These are phyloP conservation scores for Arabis alpina DNA, from an alignment of 345 rosid genomes.

Conservation along the genomic window DNA sequence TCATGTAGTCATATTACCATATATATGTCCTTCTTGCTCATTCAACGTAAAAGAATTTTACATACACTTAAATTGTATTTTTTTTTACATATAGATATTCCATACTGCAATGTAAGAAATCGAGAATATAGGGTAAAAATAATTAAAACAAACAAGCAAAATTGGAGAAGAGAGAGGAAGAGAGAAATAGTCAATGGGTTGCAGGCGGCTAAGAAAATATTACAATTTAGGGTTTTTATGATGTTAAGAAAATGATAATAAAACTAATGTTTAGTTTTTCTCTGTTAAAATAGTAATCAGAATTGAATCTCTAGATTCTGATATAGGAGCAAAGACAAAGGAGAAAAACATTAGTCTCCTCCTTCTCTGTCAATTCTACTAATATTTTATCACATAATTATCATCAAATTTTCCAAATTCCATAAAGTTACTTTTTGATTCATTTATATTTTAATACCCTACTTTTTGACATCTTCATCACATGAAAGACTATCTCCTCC, in stretches of 20 bases:
- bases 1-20: slow-evolving; percentile 10
- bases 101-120: neutral
- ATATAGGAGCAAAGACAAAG: slow-evolving; percentile 39
- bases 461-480: slow-evolving; percentile 55
- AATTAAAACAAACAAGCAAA: neutral
- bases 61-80: neutral
- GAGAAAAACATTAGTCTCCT: slow-evolving; percentile 56
- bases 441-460: slow-evolving; percentile 40
- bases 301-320: slow-evolving; percentile 22
- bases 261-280: neutral
- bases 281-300: slow-evolving; percentile 13
- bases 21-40: too few relatives aligned
- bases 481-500: slow-evolving; percentile 63
- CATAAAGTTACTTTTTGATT: slow-evolving; percentile 41
- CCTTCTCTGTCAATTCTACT: slow-evolving; percentile 44
- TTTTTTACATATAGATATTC: neutral
- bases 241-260: neutral
- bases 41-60: too few relatives aligned
- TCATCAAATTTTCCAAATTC: slow-evolving; percentile 33
- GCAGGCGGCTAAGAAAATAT: slow-evolving; percentile 29
- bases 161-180: slow-evolving; percentile 5
- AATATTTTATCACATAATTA: slow-evolving; percentile 36
- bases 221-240: neutral
- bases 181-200: slow-evolving; percentile 41
- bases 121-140: neutral